Conservation (phyloP, 192 early-diverging fungal species). For the Backusella mclennaniae region DNA sequence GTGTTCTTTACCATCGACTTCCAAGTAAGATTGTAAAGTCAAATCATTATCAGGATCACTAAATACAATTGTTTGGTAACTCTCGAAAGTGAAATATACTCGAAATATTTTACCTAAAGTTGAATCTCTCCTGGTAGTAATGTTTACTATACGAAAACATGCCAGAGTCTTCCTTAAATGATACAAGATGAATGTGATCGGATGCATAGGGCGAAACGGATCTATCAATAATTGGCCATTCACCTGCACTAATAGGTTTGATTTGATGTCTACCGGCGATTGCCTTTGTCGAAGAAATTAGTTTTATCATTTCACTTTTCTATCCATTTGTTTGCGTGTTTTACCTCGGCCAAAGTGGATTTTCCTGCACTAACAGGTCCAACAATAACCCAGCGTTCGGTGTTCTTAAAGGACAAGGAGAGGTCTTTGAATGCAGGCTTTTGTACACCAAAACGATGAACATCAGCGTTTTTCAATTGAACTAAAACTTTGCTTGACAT, state of each 20-base stretch:
- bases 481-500: conserved; percentile 15
- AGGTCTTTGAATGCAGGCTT: conserved; percentile 35
- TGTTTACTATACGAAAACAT: conserved; percentile 34
- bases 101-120: conserved; percentile 36
- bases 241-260: conserved; percentile 16
- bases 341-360: conserved; percentile 45
- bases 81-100: neutral
- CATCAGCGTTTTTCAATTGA: conserved; percentile 25
- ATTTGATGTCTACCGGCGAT: conserved; percentile 34
- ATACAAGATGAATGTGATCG: conserved; percentile 32
- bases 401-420: conserved; percentile 27
- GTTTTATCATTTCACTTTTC: neutral
- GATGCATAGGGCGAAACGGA: conserved; percentile 20
- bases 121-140: conserved; percentile 51
- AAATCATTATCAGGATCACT: conserved; percentile 37
- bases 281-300: conserved; percentile 7
- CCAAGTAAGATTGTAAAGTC: conserved; percentile 23
- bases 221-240: conserved; percentile 30
- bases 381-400: conserved; percentile 27
- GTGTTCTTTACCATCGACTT: conserved; percentile 1
- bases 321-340: neutral
- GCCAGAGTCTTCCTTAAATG: conserved; percentile 28
- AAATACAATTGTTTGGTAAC: neutral
- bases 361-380: conserved; percentile 46
- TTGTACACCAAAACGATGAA: conserved; percentile 27